Conservation (phyloP, 495 filamentous ascomycete species). For the Penicillium ochrochloron region DNA sequence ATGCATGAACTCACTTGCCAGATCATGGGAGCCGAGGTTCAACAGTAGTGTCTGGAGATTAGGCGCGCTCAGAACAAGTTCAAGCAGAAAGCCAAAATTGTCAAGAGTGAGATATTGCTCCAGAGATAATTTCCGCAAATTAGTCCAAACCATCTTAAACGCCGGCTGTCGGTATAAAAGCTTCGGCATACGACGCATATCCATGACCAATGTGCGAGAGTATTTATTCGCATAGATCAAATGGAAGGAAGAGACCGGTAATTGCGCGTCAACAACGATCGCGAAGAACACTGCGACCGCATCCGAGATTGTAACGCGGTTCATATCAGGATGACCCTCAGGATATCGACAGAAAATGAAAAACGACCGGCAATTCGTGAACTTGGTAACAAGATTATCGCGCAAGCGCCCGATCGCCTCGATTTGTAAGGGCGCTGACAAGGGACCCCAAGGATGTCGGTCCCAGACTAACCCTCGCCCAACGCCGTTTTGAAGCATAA, state of each 20-base stretch:
- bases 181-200: conserved; percentile 40
- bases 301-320: conserved; percentile 32
- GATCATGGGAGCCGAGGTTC: conserved; percentile 32
- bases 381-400: conserved; percentile 26
- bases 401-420: conserved; percentile 26
- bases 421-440: conserved; percentile 29
- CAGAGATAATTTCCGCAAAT: conserved; percentile 32
- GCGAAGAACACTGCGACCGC: conserved; percentile 35
- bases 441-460: conserved; percentile 34
- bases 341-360: conserved; percentile 40
- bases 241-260: conserved; percentile 34
- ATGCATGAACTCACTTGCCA: conserved; percentile 36
- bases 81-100: conserved; percentile 35
- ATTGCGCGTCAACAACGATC: conserved; percentile 26
- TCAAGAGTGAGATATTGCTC: conserved; percentile 37
- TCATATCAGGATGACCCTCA: conserved; percentile 36
- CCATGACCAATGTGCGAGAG: conserved; percentile 37
- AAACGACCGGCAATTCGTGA: conserved; percentile 35
- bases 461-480: conserved; percentile 32
- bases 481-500: conserved; percentile 33
- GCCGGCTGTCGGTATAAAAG: conserved; percentile 32
- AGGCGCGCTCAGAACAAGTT: conserved; percentile 31
- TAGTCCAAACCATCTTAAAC: conserved; percentile 32
- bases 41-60: conserved; percentile 30
- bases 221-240: conserved; percentile 32